Base-by-base conservation (phyloP, 2,329 filamentous ascomycete genomes). In the Penicillium sp. region DNA sequence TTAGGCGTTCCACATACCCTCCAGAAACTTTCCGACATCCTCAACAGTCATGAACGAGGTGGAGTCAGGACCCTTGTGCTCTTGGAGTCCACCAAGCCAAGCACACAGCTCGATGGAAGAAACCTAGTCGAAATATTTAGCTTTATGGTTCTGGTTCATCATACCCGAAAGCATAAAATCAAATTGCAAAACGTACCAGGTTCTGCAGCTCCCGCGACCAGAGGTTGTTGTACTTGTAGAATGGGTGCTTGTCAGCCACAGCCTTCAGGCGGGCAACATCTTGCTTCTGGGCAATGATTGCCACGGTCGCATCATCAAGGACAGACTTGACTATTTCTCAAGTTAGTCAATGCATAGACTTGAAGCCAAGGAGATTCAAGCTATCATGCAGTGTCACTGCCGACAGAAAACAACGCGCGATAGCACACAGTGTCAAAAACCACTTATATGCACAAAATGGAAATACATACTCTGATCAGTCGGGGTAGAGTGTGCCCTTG, bases 201-300 rank as follows among this genome's bases (percentile, higher is more conserved):
- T 90, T 91, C 75, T 98, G 93, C 54, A 97, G 79, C 68, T 90
- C 86, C 57, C 91, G 86, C 27, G 87, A 84, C 95, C 95, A 99
- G 73, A 91, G 86, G 55, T 82, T 80, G 76, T 97, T 97, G 80
- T 96, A 97, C 84, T 96, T 97, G 86, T 98, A 99, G 81, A 98
- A 99, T 0, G 95, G 93, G 69, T 96, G 89, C 72, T 90, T 84
- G 26, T 91, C 93, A 2, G 93, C 91, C 54, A 90, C 84, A 54
- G 82, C 77, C 59, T 86, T 84, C 45, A 99, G 84, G 64, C 88
- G 86, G 56, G 80, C 78, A 46, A 97, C 83, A 45, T 88, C 89
- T 48, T 85, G 80, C 55, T 90, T 83, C 73, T 96, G 87, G 35
- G 89, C 84, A 61, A 84, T 79, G 71, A 98, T 90, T 56, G 85